Base-by-base conservation (phyloP, 1,284 basidiomycete species). In the Rhizoctonia solani region DNA sequence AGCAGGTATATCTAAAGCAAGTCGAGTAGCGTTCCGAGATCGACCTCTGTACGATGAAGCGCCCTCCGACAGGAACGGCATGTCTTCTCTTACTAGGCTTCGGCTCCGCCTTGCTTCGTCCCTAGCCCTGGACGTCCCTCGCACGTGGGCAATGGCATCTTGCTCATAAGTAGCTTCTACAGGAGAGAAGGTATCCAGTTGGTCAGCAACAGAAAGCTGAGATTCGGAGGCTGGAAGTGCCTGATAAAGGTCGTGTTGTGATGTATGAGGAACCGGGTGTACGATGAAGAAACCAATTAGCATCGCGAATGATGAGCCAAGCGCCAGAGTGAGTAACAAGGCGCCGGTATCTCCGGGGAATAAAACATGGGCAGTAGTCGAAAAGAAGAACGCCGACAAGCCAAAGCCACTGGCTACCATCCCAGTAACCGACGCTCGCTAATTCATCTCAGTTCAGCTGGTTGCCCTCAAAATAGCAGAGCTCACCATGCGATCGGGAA, bases 331-430 rank as follows among this genome's bases (percentile, higher is more conserved):
- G 0, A 87, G 78, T 2, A 93, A 77, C 66, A 93, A 86, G 3
- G 83, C 83, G 2, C 84, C 85, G 0, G 88, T 90, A 71, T 91
- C 81, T 0, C 88, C 90, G 0, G 87, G 85, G 70, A 85, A 93
- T 29, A 87, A 72, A 0, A 80, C 71, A 66, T 90, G 86, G 0
- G 88, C 85, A 19, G 91, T 74, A 0, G 84, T 81, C 23, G 87
- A 87, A 77, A 93, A 93, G 68, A 88, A 79, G 77, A 93, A 92
- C 0, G 91, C 92, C 6, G 89, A 91, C 4, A 93, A 81, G 0
- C 92, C 92, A 69, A 92, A 92, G n/a, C 89, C 92, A 0, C 89
- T 89, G 16, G 92, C 78, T 21, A 93, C 90, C 14, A 90, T 74
- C 2, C 87, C 87, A 1, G 88, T 90, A 0, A 87, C 84, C 0